Evolutionary conservation across 257 asterid genomes (phyloP).

Genomic region (Pogostemon cablin): DNA sequence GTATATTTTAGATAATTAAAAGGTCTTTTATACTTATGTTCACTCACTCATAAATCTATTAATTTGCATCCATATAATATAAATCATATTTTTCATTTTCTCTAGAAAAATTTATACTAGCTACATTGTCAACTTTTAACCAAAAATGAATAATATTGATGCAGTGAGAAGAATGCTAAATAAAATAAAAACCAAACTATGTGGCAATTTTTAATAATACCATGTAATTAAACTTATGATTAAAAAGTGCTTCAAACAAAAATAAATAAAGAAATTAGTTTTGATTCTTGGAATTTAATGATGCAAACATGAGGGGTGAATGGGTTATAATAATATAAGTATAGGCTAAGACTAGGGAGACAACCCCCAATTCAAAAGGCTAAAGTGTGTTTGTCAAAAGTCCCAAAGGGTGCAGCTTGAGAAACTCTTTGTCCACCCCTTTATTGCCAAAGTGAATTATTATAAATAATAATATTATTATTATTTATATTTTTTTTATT

Average conservation of each 20-base stretch:
- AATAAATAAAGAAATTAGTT: not conserved
- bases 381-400: slow-evolving; percentile 35
- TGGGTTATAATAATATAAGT: slow-evolving; percentile 36
- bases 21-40: too few species aligned
- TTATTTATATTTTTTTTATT: not conserved
- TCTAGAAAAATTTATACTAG: too few species aligned
- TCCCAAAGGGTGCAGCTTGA: slow-evolving; percentile 38
- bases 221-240: slow-evolving; percentile 15
- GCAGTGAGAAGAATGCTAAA: slow-evolving; percentile 14
- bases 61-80: too few species aligned
- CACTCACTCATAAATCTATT: too few species aligned
- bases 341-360: slow-evolving; percentile 47
- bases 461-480: not conserved
- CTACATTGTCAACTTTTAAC: too few species aligned
- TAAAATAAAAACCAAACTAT: slow-evolving; percentile 19
- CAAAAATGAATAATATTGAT: not conserved
- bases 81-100: too few species aligned
- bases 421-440: slow-evolving; percentile 45
- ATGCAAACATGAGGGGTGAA: slow-evolving; percentile 59
- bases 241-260: not conserved
- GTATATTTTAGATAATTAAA: too few species aligned
- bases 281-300: slow-evolving; percentile 49
- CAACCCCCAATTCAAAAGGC: slow-evolving; percentile 58
- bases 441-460: slow-evolving; percentile 31
- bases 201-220: slow-evolving; percentile 30